phyloP scores from a whole-genome alignment of 2,329 filamentous ascomycete species.

The Alternaria gaisen region DNA sequence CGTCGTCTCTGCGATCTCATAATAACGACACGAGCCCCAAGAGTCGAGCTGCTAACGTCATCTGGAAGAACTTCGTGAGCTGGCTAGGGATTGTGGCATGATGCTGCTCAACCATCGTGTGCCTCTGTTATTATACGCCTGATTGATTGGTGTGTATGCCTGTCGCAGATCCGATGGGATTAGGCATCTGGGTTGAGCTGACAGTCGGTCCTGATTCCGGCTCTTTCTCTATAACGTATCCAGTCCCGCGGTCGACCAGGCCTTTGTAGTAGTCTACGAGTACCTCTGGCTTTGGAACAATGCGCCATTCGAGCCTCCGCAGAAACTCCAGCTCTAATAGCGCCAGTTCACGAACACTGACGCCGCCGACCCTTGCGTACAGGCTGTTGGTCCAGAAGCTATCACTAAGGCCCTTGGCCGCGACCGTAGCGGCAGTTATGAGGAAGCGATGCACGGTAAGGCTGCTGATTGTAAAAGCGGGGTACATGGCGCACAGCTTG shows the following conservation, averaged over 20 bases:
- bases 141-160: slow-evolving; percentile 33
- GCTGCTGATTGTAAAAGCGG: slow-evolving; percentile 94
- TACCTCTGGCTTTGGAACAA: slow-evolving; percentile 93
- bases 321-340: slow-evolving; percentile 93
- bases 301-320: slow-evolving; percentile 92
- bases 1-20: slow-evolving; percentile 1
- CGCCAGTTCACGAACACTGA: slow-evolving; percentile 88
- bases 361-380: slow-evolving; percentile 92
- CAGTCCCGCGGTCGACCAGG: slow-evolving; percentile 73
- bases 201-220: slow-evolving; percentile 23
- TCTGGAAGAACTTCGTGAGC: background rate
- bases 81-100: background rate
- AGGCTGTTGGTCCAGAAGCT: slow-evolving; percentile 99
- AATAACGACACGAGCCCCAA: slow-evolving; percentile 1
- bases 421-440: slow-evolving; percentile 94
- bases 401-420: slow-evolving; percentile 93
- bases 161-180: slow-evolving; percentile 31
- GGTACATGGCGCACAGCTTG: slow-evolving; percentile 88
- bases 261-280: slow-evolving; percentile 93
- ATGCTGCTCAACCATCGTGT: slow-evolving; percentile 13
- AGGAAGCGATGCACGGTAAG: slow-evolving; percentile 97
- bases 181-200: slow-evolving; percentile 19
- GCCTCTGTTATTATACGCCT: slow-evolving; percentile 21
- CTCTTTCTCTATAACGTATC: slow-evolving; percentile 61
- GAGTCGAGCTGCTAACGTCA: background rate